phyloP scores from a whole-genome alignment of 495 filamentous ascomycete genomes.

The Aspergillus leporis region DNA sequence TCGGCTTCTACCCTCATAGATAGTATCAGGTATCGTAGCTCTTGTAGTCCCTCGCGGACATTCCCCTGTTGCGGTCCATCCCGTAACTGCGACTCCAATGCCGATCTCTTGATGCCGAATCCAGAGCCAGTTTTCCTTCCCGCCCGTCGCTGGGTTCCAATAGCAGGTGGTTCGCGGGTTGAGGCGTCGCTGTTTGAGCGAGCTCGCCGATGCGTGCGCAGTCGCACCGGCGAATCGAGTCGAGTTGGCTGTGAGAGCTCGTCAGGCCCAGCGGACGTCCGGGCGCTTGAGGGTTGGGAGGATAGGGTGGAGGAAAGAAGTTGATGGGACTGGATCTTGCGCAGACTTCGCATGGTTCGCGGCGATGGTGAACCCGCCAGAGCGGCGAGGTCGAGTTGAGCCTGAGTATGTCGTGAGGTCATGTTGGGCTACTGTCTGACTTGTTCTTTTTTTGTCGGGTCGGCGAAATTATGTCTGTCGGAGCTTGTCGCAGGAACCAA shows the following conservation, averaged over 20 bases:
- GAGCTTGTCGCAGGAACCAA: slow-evolving; percentile 10
- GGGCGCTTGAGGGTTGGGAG: slow-evolving; percentile 40
- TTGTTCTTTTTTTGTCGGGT: not conserved
- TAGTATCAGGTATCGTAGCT: slow-evolving; percentile 74
- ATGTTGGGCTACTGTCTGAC: slow-evolving; percentile 12
- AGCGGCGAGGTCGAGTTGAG: slow-evolving; percentile 32
- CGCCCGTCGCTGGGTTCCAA: slow-evolving; percentile 47
- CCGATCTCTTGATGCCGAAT: slow-evolving; percentile 59
- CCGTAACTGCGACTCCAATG: slow-evolving; percentile 63
- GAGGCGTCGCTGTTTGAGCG: slow-evolving; percentile 76
- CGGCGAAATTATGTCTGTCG: slow-evolving; percentile 10
- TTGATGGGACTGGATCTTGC: slow-evolving; percentile 56
- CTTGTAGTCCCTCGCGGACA: slow-evolving; percentile 64
- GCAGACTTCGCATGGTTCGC: slow-evolving; percentile 48
- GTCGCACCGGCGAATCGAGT: slow-evolving; percentile 27
- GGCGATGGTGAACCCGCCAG: slow-evolving; percentile 45
- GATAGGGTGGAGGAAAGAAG: slow-evolving; percentile 39
- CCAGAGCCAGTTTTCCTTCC: slow-evolving; percentile 56
- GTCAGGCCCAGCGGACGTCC: slow-evolving; percentile 25
- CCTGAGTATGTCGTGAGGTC: slow-evolving; percentile 24
- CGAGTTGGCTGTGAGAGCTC: slow-evolving; percentile 19
- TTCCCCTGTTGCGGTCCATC: slow-evolving; percentile 74
- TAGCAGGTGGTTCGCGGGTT: slow-evolving; percentile 36
- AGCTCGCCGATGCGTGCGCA: slow-evolving; percentile 54
- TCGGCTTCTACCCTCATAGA: slow-evolving; percentile 79